A percentile compares a stretch with the other conserved stretches of the same genome.
Conservation (phyloP, 2,329 filamentous ascomycete genomes). For the Neofusicoccum umdonicola region DNA sequence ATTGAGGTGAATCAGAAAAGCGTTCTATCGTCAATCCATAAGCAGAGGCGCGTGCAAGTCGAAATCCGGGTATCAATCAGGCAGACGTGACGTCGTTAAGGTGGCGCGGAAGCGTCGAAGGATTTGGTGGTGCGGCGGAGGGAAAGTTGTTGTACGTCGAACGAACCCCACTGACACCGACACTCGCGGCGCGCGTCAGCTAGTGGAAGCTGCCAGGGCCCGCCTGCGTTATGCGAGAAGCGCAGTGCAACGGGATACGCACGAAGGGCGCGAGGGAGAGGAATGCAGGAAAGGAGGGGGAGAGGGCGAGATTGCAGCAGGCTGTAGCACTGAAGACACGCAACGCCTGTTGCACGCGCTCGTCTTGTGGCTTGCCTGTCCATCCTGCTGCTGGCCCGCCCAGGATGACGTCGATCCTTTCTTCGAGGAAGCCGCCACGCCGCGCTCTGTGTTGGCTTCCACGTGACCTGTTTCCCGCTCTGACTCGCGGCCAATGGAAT, state of each 20-base stretch:
- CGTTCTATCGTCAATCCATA: conserved; percentile 16
- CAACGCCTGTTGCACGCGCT: conserved; percentile 5
- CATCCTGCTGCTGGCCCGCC: neutral
- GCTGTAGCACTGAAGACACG: conserved; percentile 1
- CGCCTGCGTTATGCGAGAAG: neutral
- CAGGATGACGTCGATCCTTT: conserved; percentile 11
- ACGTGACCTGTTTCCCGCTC: neutral
- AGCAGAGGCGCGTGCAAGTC: neutral
- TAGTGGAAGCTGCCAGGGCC: neutral
- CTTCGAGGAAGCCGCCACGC: neutral
- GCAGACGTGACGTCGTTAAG: conserved; percentile 17
- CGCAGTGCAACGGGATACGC: neutral
- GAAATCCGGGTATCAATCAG: conserved; percentile 14
- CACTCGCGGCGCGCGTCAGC: conserved; percentile 5
- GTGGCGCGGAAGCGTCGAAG: conserved; percentile 11
- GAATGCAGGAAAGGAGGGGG: neutral
- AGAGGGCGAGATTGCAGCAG: neutral
- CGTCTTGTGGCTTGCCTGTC: conserved; percentile 9
- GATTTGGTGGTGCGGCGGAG: conserved; percentile 9
- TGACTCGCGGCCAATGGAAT: conserved; percentile 13
- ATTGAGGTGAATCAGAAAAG: conserved; percentile 1
- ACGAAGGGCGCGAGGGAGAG: neutral
- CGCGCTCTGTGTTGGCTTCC: neutral
- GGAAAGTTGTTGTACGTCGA: conserved; percentile 3
- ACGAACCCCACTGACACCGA: conserved; percentile 10